These are phyloP conservation scores for Diaporthe sp. DNA, from an alignment of 2,329 filamentous ascomycete genomes.

Conservation along the genomic window DNA sequence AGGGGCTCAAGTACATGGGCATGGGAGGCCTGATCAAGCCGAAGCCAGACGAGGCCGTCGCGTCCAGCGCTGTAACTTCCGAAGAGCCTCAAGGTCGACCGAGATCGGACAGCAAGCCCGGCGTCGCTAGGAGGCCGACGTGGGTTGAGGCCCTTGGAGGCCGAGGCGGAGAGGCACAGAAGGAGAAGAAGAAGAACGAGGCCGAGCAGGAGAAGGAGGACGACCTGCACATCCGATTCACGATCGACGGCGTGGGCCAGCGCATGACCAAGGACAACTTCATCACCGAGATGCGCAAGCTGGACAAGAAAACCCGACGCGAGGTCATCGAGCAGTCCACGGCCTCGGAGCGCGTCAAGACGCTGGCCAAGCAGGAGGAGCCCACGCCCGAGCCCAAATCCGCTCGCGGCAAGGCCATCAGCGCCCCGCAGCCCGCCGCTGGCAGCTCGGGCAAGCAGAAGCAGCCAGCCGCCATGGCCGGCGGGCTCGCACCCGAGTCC, in stretches of 20 bases:
- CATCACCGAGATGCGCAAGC: conserved; percentile 77
- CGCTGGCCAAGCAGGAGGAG: conserved; percentile 59
- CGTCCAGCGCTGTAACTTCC: conserved; percentile 39
- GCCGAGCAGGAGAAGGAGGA: conserved; percentile 68
- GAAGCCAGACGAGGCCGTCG: conserved; percentile 46
- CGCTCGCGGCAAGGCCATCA: conserved; percentile 36
- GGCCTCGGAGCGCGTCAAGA: conserved; percentile 62
- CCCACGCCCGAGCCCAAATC: conserved; percentile 30
- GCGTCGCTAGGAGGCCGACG: conserved; percentile 12
- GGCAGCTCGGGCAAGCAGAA: conserved; percentile 6
- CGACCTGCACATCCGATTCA: conserved; percentile 81
- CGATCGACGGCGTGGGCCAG: conserved; percentile 77
- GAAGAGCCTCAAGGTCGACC: conserved; percentile 23
- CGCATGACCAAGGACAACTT: conserved; percentile 87
- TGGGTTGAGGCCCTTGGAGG: conserved; percentile 44
- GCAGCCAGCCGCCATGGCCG: neutral
- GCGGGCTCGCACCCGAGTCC: neutral
- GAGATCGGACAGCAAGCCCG: conserved; percentile 39
- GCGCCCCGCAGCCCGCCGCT: conserved; percentile 24
- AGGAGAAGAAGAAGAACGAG: conserved; percentile 56
- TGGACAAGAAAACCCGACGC: conserved; percentile 74
- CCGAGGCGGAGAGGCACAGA: conserved; percentile 48
- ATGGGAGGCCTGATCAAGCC: conserved; percentile 61
- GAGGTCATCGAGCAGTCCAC: conserved; percentile 66
- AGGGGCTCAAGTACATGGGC: conserved; percentile 67